A percentile compares a stretch with the other conserved stretches of the same genome.
Conservation (phyloP, 1,139 yeast genomes). For the Magnusiomyces suaveolens region DNA sequence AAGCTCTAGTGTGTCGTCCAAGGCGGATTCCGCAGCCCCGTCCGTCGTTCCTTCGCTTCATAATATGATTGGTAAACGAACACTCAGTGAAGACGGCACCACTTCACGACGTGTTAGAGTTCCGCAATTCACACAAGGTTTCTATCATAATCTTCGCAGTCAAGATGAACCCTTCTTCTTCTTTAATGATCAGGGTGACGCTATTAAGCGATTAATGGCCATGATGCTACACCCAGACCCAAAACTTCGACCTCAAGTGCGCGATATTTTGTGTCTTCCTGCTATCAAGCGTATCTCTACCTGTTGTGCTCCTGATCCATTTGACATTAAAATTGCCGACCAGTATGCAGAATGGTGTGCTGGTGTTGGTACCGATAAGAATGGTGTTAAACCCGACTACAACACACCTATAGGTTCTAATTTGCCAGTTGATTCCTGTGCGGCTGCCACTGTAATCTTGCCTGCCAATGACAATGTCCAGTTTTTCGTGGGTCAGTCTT, state of each 20-base stretch:
- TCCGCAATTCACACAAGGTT: neutral
- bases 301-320: conserved; percentile 1
- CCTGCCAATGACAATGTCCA: neutral
- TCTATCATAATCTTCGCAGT: conserved; percentile 4
- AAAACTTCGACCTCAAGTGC: conserved; percentile 56
- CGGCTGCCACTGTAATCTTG: neutral
- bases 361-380: neutral
- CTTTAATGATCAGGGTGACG: conserved; percentile 25
- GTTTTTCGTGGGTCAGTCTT: too few relatives aligned
- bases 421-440: neutral
- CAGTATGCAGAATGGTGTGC: neutral
- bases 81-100: neutral
- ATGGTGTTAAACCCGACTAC: neutral
- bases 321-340: conserved; percentile 1
- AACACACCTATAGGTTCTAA: too few relatives aligned
- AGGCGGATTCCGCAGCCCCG: neutral
- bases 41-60: neutral
- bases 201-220: conserved; percentile 23
- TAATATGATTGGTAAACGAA: neutral
- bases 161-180: conserved; percentile 61
- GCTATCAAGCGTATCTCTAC: neutral
- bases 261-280: conserved; percentile 42
- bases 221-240: conserved; percentile 67
- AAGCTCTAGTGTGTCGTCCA: neutral
- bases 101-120: neutral